Evolutionary conservation across 331 rosid species (phyloP), one percentile per base, ranked within the genome.

Genomic region (Dryas integrifolia): DNA sequence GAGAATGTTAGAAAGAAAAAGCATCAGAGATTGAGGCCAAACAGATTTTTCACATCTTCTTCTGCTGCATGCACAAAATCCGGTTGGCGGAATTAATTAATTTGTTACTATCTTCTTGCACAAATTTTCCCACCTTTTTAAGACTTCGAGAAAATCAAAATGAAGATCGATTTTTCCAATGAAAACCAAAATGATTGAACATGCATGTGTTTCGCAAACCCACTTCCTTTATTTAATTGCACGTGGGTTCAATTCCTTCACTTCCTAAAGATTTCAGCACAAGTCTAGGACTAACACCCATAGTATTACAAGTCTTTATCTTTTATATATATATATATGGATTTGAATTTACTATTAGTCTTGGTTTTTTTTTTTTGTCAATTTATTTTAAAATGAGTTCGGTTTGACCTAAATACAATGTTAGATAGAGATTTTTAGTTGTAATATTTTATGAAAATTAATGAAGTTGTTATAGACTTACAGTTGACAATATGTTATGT

Each of bases 1-100:
- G 82, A 74, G 85, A 82, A 82, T 85, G 86, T 80, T 51, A 68
- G 61, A 61, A 47, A 24, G 8, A 13, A n/a, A 40, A 52, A 5
- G 61, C 70, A 30, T 30, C 35, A 30, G 35, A 53, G 81, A 47
- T 69, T 16, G 61, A 8, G 9, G 5, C 58, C 35, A 1, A 9
- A 16, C 5, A 46, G 38, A 21, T 53, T 72, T 72, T 41, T 8
- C 10, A 16, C 66, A 16, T 79, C 59, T n/a, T 66, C 67, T 79
- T 40, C 45, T n/a, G 67, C 47, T 35, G 2, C 76, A 11, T 3
- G 0, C 76, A 11, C 3, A 4, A 62, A 70, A 53, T 70, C 45
- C 48, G 58, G 76, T 30, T 60, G 81, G 66, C 52, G 4, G 49
- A 35, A 8, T 50, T 1, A 30, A 30, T 30, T 30, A 30, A 30